phyloP scores from a whole-genome alignment of 495 filamentous ascomycete species.

The Xylaria nigripes region DNA sequence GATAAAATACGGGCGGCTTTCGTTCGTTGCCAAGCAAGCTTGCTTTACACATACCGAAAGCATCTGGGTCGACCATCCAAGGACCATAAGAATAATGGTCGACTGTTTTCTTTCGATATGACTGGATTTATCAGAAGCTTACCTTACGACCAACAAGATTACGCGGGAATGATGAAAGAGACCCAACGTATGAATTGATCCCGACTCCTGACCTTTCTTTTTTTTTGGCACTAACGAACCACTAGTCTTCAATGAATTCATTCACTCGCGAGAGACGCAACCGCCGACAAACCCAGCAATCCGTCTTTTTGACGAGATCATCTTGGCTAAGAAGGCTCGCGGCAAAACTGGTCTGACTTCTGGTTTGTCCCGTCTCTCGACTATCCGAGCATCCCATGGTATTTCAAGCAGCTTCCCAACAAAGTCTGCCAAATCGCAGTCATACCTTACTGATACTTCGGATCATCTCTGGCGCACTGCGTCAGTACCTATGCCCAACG shows the following conservation, averaged over 20 bases:
- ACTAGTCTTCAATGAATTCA: conserved; percentile 89
- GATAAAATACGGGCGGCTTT: conserved; percentile 91
- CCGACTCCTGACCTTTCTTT: background rate
- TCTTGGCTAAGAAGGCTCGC: conserved; percentile 86
- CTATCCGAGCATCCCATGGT: conserved; percentile 38
- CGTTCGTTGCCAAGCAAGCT: conserved; percentile 84
- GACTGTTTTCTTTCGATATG: conserved; percentile 91
- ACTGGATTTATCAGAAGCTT: conserved; percentile 85
- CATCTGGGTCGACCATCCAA: conserved; percentile 63
- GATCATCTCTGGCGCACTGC: conserved; percentile 93
- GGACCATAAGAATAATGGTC: conserved; percentile 78
- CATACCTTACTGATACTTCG: conserved; percentile 74
- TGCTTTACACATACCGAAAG: conserved; percentile 94
- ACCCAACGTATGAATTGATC: conserved; percentile 69
- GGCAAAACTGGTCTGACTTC: conserved; percentile 49
- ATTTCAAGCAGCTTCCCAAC: conserved; percentile 31
- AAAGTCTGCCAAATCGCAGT: conserved; percentile 40
- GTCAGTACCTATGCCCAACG: conserved; percentile 65
- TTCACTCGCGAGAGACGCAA: conserved; percentile 76
- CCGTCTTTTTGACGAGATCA: conserved; percentile 90
- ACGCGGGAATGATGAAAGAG: conserved; percentile 77
- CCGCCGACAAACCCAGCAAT: conserved; percentile 53
- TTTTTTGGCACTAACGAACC: conserved; percentile 9
- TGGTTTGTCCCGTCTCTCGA: conserved; percentile 46
- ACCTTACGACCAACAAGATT: conserved; percentile 84